These are phyloP conservation scores for Agapanthus africanus DNA, from an alignment of 106 monocot species.

Conservation along the genomic window DNA sequence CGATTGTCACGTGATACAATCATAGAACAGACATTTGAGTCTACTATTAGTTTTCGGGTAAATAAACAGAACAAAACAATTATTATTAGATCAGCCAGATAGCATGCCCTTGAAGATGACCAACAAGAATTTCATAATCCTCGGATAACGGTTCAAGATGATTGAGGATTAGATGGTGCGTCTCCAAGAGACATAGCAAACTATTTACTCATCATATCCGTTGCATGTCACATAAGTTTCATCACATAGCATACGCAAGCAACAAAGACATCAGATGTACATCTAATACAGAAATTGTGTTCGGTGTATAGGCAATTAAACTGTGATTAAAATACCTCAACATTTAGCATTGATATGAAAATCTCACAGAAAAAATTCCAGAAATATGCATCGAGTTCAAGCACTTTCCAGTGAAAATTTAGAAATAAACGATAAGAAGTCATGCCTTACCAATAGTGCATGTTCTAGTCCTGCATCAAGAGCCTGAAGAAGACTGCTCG, in stretches of 20 bases:
- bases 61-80: background rate
- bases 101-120: too few species aligned
- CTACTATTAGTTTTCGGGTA: background rate
- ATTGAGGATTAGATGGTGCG: background rate
- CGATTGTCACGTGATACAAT: too few species aligned
- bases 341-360: background rate
- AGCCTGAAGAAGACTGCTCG: constrained; percentile 72
- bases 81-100: background rate
- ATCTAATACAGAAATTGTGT: background rate
- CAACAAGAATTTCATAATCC: too few species aligned
- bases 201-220: background rate
- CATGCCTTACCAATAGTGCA: constrained; percentile 62
- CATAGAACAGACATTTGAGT: too few species aligned
- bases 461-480: constrained; percentile 97
- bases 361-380: background rate
- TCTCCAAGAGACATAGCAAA: background rate
- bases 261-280: background rate
- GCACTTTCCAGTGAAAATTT: background rate
- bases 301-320: too few species aligned
- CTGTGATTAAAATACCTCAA: background rate
- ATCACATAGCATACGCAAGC: background rate
- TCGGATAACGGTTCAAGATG: background rate
- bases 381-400: background rate
- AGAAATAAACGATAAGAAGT: background rate
- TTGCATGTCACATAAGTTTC: background rate